Percentiles rank a stretch among this genome's conserved stretches.
These are phyloP conservation scores for Leptographium lundbergii DNA, from an alignment of 2,329 filamentous ascomycete species.

Conservation along the genomic window DNA sequence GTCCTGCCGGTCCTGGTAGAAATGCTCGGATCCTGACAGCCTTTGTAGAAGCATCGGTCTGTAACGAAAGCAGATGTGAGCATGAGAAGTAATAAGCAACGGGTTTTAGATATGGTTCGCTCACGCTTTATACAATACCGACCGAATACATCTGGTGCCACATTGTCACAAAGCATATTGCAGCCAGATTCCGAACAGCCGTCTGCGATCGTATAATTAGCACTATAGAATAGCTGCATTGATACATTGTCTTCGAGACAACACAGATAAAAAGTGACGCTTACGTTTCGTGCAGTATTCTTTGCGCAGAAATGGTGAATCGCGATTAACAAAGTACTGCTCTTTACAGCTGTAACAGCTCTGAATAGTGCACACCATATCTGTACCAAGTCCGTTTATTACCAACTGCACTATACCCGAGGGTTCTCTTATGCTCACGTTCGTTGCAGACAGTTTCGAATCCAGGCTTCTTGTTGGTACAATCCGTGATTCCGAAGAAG, in stretches of 20 bases:
- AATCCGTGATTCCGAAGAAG: conserved; percentile 5
- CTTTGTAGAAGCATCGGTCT: conserved; percentile 8
- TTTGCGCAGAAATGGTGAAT: conserved; percentile 6
- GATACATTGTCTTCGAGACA: neutral
- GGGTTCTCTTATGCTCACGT: neutral
- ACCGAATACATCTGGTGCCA: neutral
- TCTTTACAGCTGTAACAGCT: conserved; percentile 1
- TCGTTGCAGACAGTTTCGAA: conserved; percentile 5
- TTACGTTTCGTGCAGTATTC: conserved; percentile 7
- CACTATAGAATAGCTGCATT: neutral
- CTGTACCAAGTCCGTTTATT: neutral
- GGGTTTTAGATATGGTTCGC: neutral
- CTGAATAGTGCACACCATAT: neutral
- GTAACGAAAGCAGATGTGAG: neutral
- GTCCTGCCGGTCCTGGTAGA: neutral
- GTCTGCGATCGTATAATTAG: neutral
- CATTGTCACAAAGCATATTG: neutral
- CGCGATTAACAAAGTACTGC: neutral
- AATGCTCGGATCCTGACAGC: neutral
- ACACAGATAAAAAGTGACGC: neutral
- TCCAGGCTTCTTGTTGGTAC: conserved; percentile 2
- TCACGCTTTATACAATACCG: neutral
- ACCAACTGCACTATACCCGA: neutral
- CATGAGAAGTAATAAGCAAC: neutral
- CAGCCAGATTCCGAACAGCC: neutral